phyloP scores from a whole-genome alignment of 2,329 filamentous ascomycete genomes.

The Diaporthe longicolla region DNA sequence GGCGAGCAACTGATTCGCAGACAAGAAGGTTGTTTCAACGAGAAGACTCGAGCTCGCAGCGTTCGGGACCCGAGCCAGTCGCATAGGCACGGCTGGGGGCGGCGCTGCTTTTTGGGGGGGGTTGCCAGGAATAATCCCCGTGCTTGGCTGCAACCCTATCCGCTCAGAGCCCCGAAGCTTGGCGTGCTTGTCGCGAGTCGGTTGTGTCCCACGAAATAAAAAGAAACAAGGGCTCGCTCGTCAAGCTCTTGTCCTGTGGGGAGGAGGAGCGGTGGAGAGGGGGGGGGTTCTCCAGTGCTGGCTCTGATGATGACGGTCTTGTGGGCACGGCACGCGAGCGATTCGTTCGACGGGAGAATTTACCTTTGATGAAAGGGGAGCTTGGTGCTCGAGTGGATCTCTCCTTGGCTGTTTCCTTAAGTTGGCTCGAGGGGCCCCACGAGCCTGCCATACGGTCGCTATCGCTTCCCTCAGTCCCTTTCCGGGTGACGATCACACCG shows the following conservation, averaged over 20 bases:
- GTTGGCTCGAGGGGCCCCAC: not conserved
- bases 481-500: slow-evolving; percentile 12
- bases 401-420: not conserved
- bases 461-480: slow-evolving; percentile 7
- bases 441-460: not conserved
- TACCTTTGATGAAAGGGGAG: slow-evolving; percentile 26
- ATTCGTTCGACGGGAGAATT: slow-evolving; percentile 12
- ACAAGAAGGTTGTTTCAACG: slow-evolving; percentile 29
- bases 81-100: not conserved
- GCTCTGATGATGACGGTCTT: not conserved
- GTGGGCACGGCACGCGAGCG: slow-evolving; percentile 8
- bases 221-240: not conserved
- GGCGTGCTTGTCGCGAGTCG: slow-evolving; percentile 28
- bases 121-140: slow-evolving; percentile 15
- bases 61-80: not conserved
- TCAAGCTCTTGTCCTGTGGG: slow-evolving; percentile 12
- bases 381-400: slow-evolving; percentile 3
- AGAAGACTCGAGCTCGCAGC: not conserved
- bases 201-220: not conserved
- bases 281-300: not conserved
- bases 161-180: slow-evolving; percentile 26
- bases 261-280: not conserved
- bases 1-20: slow-evolving; percentile 28
- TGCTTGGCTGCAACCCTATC: slow-evolving; percentile 27
- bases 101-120: not conserved